Base-by-base conservation (phyloP, 106 monocot species). In the Dactylorhiza incarnata region DNA sequence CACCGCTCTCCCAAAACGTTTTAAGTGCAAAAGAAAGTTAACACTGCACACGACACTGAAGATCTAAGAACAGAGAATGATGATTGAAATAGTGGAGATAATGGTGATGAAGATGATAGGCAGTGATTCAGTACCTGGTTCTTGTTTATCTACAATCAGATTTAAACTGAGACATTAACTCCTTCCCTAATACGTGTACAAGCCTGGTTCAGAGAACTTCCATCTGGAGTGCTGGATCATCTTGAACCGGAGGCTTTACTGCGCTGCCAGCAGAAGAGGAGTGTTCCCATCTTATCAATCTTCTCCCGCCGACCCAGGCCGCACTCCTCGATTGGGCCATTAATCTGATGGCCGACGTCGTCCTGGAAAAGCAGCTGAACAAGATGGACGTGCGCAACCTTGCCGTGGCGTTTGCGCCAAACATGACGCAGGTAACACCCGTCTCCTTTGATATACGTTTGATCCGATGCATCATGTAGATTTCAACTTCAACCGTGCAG, bases 121-220 rank as follows among this genome's bases (percentile, higher is more conserved):
- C n/a, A n/a, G n/a, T n/a, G n/a, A 19, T 25, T 26, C n/a, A n/a
- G 10, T 24, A 11, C 65, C 23, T 65, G 29, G 65, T 29, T 25
- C 29, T 65, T 65, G 26, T 65, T 65, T 5, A 12, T 26, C 26
- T 65, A 11, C 26, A 65, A 25, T 65, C 65, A 29, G 0, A 65
- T 29, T 29, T 29, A 29, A 29, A 29, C 29, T 29, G 26, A 65
- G 19, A 26, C 13, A 65, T 65, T 5, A 65, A 6, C 65, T 65
- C 12, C 22, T 58, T 29, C 9, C 26, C 2, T 65, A 1, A 25
- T 65, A 65, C 25, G 24, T 65, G 1, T 29, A 25, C 26, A 91
- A 87, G 87, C 91, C 24, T 91, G 91, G 91, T 91, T 91, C 74
- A 83, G 91, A 74, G 91, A 91, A 80, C 87, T 91, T 58, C 91